phyloP scores from a whole-genome alignment of 164 flowering plant species.

The Akebia trifoliata region DNA sequence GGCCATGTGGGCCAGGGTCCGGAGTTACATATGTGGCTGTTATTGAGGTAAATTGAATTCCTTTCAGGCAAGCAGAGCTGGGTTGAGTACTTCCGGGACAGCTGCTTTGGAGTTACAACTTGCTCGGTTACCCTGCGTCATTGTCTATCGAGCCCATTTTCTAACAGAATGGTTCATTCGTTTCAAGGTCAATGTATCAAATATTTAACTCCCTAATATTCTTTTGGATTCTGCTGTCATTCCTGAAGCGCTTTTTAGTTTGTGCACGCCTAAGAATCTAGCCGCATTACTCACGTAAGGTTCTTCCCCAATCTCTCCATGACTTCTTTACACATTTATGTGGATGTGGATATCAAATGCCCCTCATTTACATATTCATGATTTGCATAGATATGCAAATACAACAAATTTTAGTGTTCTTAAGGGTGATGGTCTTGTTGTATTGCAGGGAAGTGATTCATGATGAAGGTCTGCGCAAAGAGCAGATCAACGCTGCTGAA shows the following conservation, averaged over 20 bases:
- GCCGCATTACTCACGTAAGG: constrained; percentile 54
- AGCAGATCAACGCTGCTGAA: constrained; percentile 59
- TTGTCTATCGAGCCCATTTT: constrained; percentile 84
- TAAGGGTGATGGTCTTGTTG: neutral
- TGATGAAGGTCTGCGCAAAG: constrained; percentile 33
- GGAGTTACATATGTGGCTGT: neutral
- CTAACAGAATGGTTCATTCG: constrained; percentile 78
- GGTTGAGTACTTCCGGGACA: constrained; percentile 88
- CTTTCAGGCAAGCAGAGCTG: constrained; percentile 82
- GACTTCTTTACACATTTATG: too few relatives aligned
- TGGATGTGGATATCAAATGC: neutral
- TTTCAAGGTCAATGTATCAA: constrained; percentile 61
- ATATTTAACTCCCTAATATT: constrained; percentile 88
- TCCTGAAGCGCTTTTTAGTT: constrained; percentile 81
- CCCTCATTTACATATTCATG: neutral
- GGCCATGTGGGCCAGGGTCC: neutral
- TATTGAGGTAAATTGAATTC: constrained; percentile 2
- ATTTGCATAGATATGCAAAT: neutral
- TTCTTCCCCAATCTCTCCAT: neutral
- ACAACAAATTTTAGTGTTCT: too few relatives aligned
- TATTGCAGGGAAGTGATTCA: constrained; percentile 53
- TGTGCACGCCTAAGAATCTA: constrained; percentile 57
- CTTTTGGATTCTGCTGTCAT: constrained; percentile 66
- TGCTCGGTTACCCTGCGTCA: constrained; percentile 79
- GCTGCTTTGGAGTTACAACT: constrained; percentile 89